phyloP scores from a whole-genome alignment of 305 asterid genomes.

The Caryopteris hybrid region DNA sequence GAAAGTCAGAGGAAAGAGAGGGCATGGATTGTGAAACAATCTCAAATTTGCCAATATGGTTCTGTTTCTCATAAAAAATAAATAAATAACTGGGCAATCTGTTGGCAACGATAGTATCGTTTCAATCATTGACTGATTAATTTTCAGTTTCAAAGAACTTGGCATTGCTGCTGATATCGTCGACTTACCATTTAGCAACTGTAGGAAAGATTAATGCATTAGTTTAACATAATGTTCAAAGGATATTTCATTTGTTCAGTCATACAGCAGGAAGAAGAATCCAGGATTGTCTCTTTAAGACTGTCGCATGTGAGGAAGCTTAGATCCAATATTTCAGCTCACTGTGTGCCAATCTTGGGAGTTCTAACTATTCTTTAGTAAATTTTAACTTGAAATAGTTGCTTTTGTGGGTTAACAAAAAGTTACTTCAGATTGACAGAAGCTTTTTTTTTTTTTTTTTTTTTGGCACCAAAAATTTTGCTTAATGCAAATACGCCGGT shows the following conservation, averaged over 20 bases:
- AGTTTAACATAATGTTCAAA: not conserved
- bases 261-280: not conserved
- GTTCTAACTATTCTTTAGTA: not conserved
- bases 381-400: not conserved
- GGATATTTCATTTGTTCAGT: not conserved
- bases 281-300: not conserved
- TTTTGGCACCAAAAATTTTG: not conserved
- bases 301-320: not conserved
- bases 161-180: not conserved
- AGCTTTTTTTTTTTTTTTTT: not conserved
- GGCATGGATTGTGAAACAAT: conserved; percentile 16
- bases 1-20: conserved; percentile 30
- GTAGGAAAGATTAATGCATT: not conserved
- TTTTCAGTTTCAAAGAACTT: not conserved
- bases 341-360: not conserved
- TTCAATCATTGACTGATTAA: not conserved
- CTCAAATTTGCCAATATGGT: conserved; percentile 8
- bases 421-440: not conserved
- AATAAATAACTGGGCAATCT: too few relatives aligned
- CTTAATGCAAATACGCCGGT: not conserved
- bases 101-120: not conserved
- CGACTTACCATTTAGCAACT: not conserved
- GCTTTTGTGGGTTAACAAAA: not conserved
- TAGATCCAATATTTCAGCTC: not conserved
- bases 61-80: too few relatives aligned